A percentile compares a stretch with the other conserved stretches of the same genome.
These are phyloP conservation scores for Sporothrix globosa DNA, from an alignment of 2,329 filamentous ascomycete genomes.

Conservation along the genomic window DNA sequence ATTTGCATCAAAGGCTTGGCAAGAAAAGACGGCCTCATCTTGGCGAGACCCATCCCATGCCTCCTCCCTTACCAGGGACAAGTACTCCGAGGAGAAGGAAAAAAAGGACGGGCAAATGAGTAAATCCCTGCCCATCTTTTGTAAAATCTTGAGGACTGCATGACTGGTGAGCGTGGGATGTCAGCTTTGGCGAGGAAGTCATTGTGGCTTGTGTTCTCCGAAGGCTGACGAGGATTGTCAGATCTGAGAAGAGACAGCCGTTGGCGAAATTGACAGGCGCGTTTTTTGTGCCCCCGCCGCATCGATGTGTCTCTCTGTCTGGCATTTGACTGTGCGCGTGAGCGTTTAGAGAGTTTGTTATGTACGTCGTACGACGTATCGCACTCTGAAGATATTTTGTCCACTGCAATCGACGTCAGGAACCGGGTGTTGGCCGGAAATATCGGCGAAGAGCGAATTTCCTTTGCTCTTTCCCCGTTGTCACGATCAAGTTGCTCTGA, in stretches of 20 bases:
- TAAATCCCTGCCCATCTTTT: too few relatives aligned
- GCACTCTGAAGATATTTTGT: too few relatives aligned
- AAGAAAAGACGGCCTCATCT: too few relatives aligned
- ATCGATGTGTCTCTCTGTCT: constrained; percentile 4
- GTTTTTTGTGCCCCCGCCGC: constrained; percentile 9
- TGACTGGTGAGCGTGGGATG: constrained; percentile 6
- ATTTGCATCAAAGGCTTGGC: too few relatives aligned
- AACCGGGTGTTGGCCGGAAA: background rate
- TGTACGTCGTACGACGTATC: too few relatives aligned
- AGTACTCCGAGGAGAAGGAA: background rate
- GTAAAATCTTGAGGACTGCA: background rate
- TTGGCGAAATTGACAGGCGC: constrained; percentile 12
- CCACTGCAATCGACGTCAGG: background rate
- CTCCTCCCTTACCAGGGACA: too few relatives aligned
- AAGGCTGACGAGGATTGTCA: constrained; percentile 10
- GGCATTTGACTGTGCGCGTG: constrained; percentile 6
- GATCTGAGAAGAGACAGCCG: constrained; percentile 18
- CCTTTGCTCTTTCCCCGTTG: constrained; percentile 13
- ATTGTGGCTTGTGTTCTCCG: constrained; percentile 12
- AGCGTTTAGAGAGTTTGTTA: background rate
- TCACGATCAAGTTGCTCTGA: background rate
- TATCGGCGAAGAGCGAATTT: background rate
- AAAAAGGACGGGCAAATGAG: background rate
- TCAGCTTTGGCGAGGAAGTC: background rate
- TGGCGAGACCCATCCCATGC: too few relatives aligned